A percentile compares a stretch with the other conserved stretches of the same genome.
These are phyloP conservation scores for Aspergillus funiculosus DNA, from an alignment of 495 filamentous ascomycete species.

Conservation along the genomic window DNA sequence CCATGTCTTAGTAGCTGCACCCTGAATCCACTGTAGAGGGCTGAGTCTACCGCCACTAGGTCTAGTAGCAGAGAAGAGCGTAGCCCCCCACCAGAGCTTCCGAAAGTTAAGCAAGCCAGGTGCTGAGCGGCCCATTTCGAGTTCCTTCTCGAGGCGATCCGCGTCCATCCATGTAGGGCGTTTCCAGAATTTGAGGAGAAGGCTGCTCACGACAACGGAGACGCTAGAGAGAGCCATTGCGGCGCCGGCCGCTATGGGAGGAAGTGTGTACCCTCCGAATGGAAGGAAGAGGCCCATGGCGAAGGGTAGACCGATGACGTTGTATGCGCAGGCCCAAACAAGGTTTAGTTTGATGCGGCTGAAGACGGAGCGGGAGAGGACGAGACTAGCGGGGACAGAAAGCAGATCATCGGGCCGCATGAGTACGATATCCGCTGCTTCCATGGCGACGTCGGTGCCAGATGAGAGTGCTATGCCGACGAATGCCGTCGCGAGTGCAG, in stretches of 20 bases:
- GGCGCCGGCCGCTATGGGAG: conserved; percentile 89
- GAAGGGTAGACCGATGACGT: conserved; percentile 85
- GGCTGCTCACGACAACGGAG: conserved; percentile 77
- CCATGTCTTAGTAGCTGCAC: conserved; percentile 21
- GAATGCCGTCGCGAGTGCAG: conserved; percentile 85
- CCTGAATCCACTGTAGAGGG: conserved; percentile 19
- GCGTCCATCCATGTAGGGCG: conserved; percentile 86
- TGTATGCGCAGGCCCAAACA: conserved; percentile 87
- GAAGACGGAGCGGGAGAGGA: conserved; percentile 83
- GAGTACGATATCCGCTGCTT: conserved; percentile 92
- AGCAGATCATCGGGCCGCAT: conserved; percentile 91
- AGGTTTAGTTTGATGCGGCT: conserved; percentile 90
- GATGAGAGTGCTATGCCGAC: conserved; percentile 89
- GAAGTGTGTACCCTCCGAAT: conserved; percentile 78
- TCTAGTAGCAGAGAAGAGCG: conserved; percentile 20
- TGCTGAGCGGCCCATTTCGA: conserved; percentile 12
- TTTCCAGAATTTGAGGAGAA: conserved; percentile 82
- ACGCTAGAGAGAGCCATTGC: conserved; percentile 92
- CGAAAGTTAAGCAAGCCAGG: conserved; percentile 12
- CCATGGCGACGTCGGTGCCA: conserved; percentile 96
- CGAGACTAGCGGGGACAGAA: conserved; percentile 78
- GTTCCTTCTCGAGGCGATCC: conserved; percentile 53
- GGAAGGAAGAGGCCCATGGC: conserved; percentile 93
- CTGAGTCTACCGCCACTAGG: conserved; percentile 15
- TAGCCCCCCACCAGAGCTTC: conserved; percentile 32